Evolutionary conservation across 148 eudicot species (phyloP), one percentile per base, ranked within the genome.

Genomic region (Vaccinium macrocarpon): DNA sequence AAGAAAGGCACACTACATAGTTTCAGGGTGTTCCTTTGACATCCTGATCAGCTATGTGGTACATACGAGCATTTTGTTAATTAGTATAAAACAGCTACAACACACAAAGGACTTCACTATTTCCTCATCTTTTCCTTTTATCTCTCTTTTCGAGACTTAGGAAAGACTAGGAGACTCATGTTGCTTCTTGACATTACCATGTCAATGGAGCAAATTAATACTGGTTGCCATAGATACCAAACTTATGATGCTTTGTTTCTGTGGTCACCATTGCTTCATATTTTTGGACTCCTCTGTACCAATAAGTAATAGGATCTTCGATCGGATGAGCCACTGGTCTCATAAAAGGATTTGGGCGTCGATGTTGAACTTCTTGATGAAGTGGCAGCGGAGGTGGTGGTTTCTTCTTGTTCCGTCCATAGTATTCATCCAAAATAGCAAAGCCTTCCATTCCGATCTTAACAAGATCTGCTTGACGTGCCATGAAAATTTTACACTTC

Each of bases 361-460:
- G 46, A 42, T 42, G 46, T 42, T 42, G 46, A 42, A 50, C 52
- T 50, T 50, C 57, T 13, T 53, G 68, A 21, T 23, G 27, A n/a
- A 12, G 68, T 21, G 66, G 23, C 0, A 25, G 76, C 1, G 53
- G n/a, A 18, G 53, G 11, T 13, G 53, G 11, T 4, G 76, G 42
- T 49, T 80, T 53, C 76, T 21, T 62, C 29, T 35, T 81, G 16
- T 59, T 83, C 18, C 81, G 52, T 19, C 59, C 55, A 1, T 25
- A 42, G 49, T 35, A 56, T 10, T 71, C 82, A 2, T 85, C 84
- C 46, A 81, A 52, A 52, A 76, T 48, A 18, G 55, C 23, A 25
- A 77, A 81, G 42, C 87, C 75, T 10, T 85, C 87, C 1, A 35
- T 32, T 32, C 84, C 87, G 13, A 85, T 64, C 12, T 62, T 79